These are phyloP conservation scores for Scutellaria minor DNA, from an alignment of 257 asterid genomes.

Conservation along the genomic window DNA sequence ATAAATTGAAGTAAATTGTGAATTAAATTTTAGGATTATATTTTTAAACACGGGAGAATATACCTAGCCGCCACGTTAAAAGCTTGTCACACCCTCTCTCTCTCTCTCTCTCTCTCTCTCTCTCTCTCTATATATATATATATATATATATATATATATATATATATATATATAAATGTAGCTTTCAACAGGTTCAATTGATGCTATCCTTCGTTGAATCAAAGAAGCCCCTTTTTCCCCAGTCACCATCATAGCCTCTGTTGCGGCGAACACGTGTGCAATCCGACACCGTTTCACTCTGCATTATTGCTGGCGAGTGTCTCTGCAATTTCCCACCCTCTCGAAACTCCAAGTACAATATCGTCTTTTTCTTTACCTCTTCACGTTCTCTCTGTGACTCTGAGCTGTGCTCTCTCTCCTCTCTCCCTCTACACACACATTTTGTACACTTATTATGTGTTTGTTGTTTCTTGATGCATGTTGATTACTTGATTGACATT, in stretches of 20 bases:
- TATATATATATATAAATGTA: too few species aligned
- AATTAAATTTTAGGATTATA: too few species aligned
- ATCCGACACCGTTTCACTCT: conserved; percentile 22
- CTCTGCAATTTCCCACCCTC: conserved; percentile 23
- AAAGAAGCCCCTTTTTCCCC: neutral
- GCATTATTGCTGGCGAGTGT: conserved; percentile 34
- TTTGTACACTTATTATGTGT: neutral
- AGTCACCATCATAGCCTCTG: conserved; percentile 6
- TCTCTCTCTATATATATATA: too few species aligned
- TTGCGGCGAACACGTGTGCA: conserved; percentile 30
- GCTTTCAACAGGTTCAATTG: neutral
- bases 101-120: too few species aligned
- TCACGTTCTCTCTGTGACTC: conserved; percentile 37
- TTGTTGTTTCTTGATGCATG: conserved; percentile 28
- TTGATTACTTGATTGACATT: conserved; percentile 22
- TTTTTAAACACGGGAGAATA: too few species aligned
- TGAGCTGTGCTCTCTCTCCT: conserved; percentile 16
- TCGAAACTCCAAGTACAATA: neutral
- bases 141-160: too few species aligned
- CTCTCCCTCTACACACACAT: neutral
- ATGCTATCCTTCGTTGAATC: neutral
- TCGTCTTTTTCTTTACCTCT: conserved; percentile 7
- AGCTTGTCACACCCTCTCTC: too few species aligned
- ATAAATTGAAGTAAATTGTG: too few species aligned
- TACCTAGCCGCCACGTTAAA: too few species aligned